Evolutionary conservation across 371 early-diverging fungal genomes (phyloP).

Genomic region (Phascolomyces articulosus): DNA sequence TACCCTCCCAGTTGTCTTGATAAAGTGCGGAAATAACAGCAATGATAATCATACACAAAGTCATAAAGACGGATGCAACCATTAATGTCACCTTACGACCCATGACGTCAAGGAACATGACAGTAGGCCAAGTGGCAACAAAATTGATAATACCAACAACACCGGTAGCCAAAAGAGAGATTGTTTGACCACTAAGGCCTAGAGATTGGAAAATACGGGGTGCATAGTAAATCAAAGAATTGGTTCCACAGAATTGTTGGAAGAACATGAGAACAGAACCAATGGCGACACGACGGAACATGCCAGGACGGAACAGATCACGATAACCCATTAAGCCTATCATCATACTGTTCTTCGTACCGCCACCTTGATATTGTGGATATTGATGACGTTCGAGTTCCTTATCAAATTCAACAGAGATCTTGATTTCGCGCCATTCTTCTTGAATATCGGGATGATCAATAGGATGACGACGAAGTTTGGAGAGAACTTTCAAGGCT

Average conservation of each 20-base stretch:
- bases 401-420: constrained; percentile 71
- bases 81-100: constrained; percentile 61
- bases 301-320: constrained; percentile 70
- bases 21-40: constrained; percentile 38
- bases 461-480: constrained; percentile 65
- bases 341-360: constrained; percentile 27
- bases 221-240: constrained; percentile 73
- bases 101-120: constrained; percentile 69
- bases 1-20: constrained; percentile 35
- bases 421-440: constrained; percentile 80
- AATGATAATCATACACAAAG: constrained; percentile 38
- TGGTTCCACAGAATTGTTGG: constrained; percentile 79
- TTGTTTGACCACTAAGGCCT: constrained; percentile 56
- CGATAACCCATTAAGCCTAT: constrained; percentile 65
- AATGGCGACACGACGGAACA: constrained; percentile 63
- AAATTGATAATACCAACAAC: constrained; percentile 74
- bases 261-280: constrained; percentile 71
- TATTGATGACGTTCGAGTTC: constrained; percentile 44
- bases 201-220: constrained; percentile 70
- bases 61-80: constrained; percentile 45
- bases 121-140: constrained; percentile 54
- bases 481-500: constrained; percentile 69
- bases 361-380: constrained; percentile 30
- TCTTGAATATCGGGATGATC: constrained; percentile 60
- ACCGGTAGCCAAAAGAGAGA: constrained; percentile 67